phyloP scores from a whole-genome alignment of 1,284 basidiomycete species.

The Puccinia polysora region DNA sequence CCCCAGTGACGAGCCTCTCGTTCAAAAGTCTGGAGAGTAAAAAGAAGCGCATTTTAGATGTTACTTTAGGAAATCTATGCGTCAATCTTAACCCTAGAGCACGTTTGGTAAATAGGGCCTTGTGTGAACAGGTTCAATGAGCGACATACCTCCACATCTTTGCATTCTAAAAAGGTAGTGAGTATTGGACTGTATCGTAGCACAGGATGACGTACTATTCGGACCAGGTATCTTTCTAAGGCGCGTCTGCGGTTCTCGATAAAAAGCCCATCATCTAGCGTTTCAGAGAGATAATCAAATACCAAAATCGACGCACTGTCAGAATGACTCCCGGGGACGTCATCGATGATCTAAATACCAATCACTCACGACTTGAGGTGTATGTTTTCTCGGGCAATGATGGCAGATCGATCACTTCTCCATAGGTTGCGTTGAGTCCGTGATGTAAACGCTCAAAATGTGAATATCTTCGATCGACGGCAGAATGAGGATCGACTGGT shows the following conservation, averaged over 20 bases:
- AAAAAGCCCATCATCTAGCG: constrained; percentile 5
- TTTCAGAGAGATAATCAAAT: too few relatives aligned
- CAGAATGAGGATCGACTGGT: neutral
- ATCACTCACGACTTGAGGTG: constrained; percentile 26
- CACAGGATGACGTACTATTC: constrained; percentile 24
- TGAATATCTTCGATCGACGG: constrained; percentile 30
- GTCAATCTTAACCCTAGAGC: too few relatives aligned
- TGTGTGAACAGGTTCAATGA: neutral
- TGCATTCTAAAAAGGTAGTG: constrained; percentile 38
- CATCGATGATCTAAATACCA: neutral
- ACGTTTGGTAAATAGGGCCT: too few relatives aligned
- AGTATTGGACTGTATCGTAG: constrained; percentile 23
- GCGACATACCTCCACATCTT: constrained; percentile 23
- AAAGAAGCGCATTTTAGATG: too few relatives aligned
- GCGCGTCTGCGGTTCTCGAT: constrained; percentile 17
- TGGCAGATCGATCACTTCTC: constrained; percentile 29
- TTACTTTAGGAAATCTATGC: too few relatives aligned
- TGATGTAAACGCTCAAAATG: constrained; percentile 20
- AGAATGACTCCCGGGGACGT: neutral
- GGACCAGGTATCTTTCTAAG: constrained; percentile 28
- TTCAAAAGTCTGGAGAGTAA: constrained; percentile 42
- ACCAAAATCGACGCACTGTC: neutral
- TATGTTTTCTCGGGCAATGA: constrained; percentile 25
- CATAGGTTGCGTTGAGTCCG: constrained; percentile 19
- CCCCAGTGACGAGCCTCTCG: constrained; percentile 2